A percentile compares a stretch with the other conserved stretches of the same genome.
Evolutionary conservation across 768 basidiomycete species (phyloP).

Genomic region (Rhodocollybia butyracea): DNA sequence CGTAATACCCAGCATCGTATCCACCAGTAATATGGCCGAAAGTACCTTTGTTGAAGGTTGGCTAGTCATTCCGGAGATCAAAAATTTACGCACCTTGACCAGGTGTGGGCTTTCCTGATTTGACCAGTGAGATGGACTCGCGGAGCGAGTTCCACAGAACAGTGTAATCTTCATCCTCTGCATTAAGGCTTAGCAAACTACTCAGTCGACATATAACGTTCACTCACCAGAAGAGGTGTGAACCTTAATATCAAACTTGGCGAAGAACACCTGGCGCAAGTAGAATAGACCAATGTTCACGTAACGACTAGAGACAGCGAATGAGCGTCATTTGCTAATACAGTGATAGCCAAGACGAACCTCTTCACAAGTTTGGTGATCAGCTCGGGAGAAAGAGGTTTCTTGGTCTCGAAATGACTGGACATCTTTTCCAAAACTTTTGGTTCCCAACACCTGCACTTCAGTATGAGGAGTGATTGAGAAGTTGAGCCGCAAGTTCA

Average conservation of each 20-base stretch:
- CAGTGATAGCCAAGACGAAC: conserved; percentile 27
- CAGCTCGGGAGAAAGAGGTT: conserved; percentile 65
- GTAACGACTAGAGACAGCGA: conserved; percentile 47
- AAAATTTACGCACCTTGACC: conserved; percentile 50
- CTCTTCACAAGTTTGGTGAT: conserved; percentile 82
- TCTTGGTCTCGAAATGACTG: conserved; percentile 72
- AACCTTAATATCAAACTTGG: conserved; percentile 72
- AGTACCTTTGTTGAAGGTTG: conserved; percentile 30
- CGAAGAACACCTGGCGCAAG: conserved; percentile 83
- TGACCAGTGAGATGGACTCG: conserved; percentile 67
- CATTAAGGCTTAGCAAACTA: background rate
- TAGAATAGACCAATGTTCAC: conserved; percentile 82
- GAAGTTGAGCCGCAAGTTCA: no score
- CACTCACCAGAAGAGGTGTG: conserved; percentile 63
- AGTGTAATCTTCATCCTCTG: conserved; percentile 71
- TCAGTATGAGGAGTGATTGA: no score
- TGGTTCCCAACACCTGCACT: conserved; percentile 73
- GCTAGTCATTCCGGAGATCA: no score
- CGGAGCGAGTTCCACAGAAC: conserved; percentile 73
- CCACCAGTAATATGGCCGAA: conserved; percentile 80
- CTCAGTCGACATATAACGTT: conserved; percentile 5
- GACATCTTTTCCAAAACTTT: conserved; percentile 76
- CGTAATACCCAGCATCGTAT: conserved; percentile 71
- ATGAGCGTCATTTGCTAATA: background rate
- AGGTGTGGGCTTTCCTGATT: conserved; percentile 52